Evolutionary conservation across 2,329 filamentous ascomycete species (phyloP).

Genomic region (Aspergillus sp.): DNA sequence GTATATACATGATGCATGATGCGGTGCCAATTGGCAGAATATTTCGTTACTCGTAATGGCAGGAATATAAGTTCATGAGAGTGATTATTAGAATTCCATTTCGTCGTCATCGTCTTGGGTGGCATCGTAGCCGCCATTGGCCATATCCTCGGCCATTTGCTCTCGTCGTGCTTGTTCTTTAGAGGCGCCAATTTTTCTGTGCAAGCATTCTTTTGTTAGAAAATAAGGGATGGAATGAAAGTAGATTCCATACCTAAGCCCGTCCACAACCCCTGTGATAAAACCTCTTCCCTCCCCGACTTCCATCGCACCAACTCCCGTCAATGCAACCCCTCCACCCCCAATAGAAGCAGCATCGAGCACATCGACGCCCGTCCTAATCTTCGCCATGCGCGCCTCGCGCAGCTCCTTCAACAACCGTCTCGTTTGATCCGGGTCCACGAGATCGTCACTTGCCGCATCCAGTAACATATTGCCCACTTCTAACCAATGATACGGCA

Average conservation of each 20-base stretch:
- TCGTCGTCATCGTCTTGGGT: conserved; percentile 49
- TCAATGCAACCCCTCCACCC: conserved; percentile 62
- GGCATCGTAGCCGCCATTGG: conserved; percentile 42
- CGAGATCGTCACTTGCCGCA: conserved; percentile 74
- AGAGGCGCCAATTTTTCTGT: conserved; percentile 68
- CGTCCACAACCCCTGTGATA: conserved; percentile 77
- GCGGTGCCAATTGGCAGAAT: no score
- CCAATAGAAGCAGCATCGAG: conserved; percentile 48
- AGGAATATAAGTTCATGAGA: no score
- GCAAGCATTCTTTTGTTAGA: neutral
- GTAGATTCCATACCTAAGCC: conserved; percentile 48
- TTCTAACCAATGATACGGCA: conserved; percentile 96
- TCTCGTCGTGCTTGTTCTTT: conserved; percentile 70
- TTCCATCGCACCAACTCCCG: conserved; percentile 88
- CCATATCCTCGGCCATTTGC: conserved; percentile 61
- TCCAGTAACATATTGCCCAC: conserved; percentile 79
- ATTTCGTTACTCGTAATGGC: no score
- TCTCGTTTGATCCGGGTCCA: conserved; percentile 63
- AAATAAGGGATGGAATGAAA: neutral
- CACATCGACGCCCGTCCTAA: conserved; percentile 64
- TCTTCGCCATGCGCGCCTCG: conserved; percentile 83
- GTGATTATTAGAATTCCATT: conserved; percentile 39
- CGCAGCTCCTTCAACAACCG: conserved; percentile 70
- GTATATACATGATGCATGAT: no score
- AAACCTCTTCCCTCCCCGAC: conserved; percentile 79